These are phyloP conservation scores for Pestalotiopsis sp. DNA, from an alignment of 2,329 filamentous ascomycete species.

Conservation along the genomic window DNA sequence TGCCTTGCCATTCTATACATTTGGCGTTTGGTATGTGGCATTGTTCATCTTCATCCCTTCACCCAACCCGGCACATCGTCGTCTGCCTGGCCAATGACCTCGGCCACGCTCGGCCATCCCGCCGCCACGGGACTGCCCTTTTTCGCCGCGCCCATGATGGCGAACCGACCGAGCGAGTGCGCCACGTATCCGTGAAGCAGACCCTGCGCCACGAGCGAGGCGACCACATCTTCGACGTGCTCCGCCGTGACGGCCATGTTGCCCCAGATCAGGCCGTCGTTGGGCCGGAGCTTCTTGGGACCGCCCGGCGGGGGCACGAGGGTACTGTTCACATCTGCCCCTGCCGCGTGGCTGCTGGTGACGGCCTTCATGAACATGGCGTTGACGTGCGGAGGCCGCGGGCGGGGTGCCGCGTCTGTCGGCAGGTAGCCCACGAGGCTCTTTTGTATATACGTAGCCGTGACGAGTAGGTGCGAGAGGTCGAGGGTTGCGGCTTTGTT, in stretches of 20 bases:
- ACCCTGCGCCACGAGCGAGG: constrained; percentile 78
- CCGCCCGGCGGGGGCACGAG: constrained; percentile 52
- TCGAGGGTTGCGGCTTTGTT: constrained; percentile 76
- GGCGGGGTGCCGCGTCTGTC: constrained; percentile 30
- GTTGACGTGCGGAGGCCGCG: constrained; percentile 48
- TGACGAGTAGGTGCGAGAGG: constrained; percentile 67
- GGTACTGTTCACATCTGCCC: constrained; percentile 32
- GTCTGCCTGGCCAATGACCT: constrained; percentile 65
- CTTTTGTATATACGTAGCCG: constrained; percentile 68
- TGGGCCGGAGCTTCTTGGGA: constrained; percentile 52
- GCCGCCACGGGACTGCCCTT: constrained; percentile 65
- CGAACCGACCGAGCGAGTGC: constrained; percentile 76
- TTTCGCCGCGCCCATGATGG: constrained; percentile 76
- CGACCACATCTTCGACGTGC: constrained; percentile 78
- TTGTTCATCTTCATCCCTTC: constrained; percentile 33
- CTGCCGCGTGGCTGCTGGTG: constrained; percentile 45
- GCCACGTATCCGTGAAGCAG: constrained; percentile 84
- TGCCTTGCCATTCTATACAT: background rate
- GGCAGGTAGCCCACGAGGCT: constrained; percentile 62
- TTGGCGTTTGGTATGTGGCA: background rate
- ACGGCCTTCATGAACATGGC: constrained; percentile 55
- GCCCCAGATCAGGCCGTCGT: constrained; percentile 66
- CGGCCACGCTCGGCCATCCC: constrained; percentile 77
- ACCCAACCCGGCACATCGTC: constrained; percentile 78
- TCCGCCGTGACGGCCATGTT: constrained; percentile 61